A percentile compares a stretch with the other conserved stretches of the same genome.
Conservation (phyloP, 306 rosid genomes). For the Abrus pulchellus region DNA sequence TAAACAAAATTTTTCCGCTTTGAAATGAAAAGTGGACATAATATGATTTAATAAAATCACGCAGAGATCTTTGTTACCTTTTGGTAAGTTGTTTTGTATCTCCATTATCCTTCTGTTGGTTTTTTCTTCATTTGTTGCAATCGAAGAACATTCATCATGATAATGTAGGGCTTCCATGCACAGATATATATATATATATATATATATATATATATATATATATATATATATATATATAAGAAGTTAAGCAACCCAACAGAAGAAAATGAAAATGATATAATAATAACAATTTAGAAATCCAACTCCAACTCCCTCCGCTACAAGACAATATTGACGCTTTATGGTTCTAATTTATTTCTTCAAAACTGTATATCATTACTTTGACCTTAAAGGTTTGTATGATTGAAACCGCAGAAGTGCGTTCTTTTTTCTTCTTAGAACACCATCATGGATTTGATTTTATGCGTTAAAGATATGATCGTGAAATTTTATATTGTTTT, state of each 20-base stretch:
- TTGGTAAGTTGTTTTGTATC: neutral
- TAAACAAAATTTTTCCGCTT: too few relatives aligned
- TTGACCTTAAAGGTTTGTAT: conserved; percentile 66
- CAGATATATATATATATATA: neutral
- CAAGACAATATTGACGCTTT: conserved; percentile 52
- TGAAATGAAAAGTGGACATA: neutral
- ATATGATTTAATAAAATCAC: neutral
- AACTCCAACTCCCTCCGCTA: conserved; percentile 39
- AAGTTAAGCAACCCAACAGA: neutral
- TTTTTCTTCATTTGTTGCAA: neutral
- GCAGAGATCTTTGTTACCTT: neutral
- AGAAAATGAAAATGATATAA: conserved; percentile 1
- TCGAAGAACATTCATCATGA: conserved; percentile 2
- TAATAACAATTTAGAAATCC: conserved; percentile 7
- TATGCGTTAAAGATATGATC: conserved; percentile 43
- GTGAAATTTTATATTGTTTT: conserved; percentile 45
- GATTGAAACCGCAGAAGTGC: conserved; percentile 65
- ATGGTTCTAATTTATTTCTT: conserved; percentile 31
- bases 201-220: neutral
- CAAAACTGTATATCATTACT: conserved; percentile 52
- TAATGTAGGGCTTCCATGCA: conserved; percentile 25
- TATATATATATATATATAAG: too few relatives aligned
- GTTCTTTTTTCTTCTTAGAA: conserved; percentile 48
- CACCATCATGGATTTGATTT: conserved; percentile 54
- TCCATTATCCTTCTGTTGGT: neutral